Percentiles rank a stretch among this genome's conserved stretches.
Conservation (phyloP, 345 rosid species). For the Geranium rotundifolium region DNA sequence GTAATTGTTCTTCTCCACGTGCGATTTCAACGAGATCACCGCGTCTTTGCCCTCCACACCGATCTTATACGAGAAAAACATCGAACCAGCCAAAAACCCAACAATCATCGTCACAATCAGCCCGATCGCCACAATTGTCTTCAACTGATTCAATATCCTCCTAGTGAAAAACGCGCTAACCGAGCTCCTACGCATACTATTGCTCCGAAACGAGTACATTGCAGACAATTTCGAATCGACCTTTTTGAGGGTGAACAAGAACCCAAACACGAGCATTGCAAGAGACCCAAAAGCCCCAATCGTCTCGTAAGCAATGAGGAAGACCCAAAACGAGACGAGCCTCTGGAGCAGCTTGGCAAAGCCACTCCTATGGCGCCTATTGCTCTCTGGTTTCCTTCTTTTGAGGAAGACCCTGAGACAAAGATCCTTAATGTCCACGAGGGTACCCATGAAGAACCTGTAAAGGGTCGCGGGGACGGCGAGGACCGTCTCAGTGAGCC, state of each 20-base stretch:
- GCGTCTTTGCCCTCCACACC: conserved; percentile 93
- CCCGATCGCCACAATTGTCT: conserved; percentile 75
- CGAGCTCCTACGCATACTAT: conserved; percentile 47
- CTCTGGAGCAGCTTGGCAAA: conserved; percentile 62
- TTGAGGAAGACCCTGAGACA: conserved; percentile 40
- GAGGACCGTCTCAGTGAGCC: conserved; percentile 82
- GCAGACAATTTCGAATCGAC: conserved; percentile 61
- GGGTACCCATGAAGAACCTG: conserved; percentile 58
- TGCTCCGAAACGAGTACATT: conserved; percentile 51
- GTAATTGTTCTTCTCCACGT: conserved; percentile 76
- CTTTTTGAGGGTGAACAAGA: conserved; percentile 47
- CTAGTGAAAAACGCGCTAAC: conserved; percentile 66
- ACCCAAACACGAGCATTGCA: conserved; percentile 51
- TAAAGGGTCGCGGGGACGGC: conserved; percentile 73
- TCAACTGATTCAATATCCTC: conserved; percentile 59
- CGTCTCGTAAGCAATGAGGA: conserved; percentile 67
- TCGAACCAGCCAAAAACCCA: conserved; percentile 50
- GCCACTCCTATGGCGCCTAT: conserved; percentile 35
- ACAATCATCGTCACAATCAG: conserved; percentile 73
- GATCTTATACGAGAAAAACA: conserved; percentile 84
- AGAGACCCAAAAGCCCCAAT: conserved; percentile 62
- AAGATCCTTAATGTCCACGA: conserved; percentile 61
- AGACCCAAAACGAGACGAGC: conserved; percentile 71
- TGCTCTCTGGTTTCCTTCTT: conserved; percentile 32
- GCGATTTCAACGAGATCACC: conserved; percentile 63